phyloP scores from a whole-genome alignment of 768 basidiomycete species.

The Suillus clintonianus region DNA sequence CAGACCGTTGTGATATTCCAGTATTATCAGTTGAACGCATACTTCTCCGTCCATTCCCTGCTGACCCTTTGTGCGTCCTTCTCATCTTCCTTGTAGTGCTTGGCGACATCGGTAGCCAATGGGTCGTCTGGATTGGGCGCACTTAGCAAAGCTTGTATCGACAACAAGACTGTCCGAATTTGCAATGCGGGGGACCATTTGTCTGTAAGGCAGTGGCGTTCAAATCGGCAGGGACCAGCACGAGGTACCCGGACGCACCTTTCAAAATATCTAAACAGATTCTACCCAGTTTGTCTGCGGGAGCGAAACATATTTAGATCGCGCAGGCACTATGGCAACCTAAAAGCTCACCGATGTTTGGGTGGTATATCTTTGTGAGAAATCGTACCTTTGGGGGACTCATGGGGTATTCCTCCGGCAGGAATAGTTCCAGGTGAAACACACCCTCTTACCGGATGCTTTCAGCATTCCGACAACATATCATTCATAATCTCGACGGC shows the following conservation, averaged over 20 bases:
- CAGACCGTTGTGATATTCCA: neutral
- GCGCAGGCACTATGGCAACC: constrained; percentile 6
- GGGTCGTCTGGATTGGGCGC: constrained; percentile 98
- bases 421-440: constrained; percentile 95
- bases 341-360: constrained; percentile 86
- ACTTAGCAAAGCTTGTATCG: constrained; percentile 93
- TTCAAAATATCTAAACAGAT: constrained; percentile 99
- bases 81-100: constrained; percentile 98
- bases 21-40: constrained; percentile 48
- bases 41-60: constrained; percentile 93
- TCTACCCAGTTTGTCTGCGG: constrained; percentile 91
- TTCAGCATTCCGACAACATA: constrained; percentile 9
- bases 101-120: constrained; percentile 91
- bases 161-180: constrained; percentile 96
- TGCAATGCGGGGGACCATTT: constrained; percentile 99
- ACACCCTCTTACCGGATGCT: constrained; percentile 63
- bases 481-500: constrained; percentile 31
- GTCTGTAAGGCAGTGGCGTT: constrained; percentile 48
- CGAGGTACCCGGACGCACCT: constrained; percentile 48
- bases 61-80: constrained; percentile 90
- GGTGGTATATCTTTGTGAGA: constrained; percentile 98
- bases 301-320: neutral
- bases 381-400: constrained; percentile 98
- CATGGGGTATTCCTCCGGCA: constrained; percentile 99
- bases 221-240: neutral